phyloP scores from a whole-genome alignment of 2,329 filamentous ascomycete genomes.

The Colletotrichum cordylinicola region DNA sequence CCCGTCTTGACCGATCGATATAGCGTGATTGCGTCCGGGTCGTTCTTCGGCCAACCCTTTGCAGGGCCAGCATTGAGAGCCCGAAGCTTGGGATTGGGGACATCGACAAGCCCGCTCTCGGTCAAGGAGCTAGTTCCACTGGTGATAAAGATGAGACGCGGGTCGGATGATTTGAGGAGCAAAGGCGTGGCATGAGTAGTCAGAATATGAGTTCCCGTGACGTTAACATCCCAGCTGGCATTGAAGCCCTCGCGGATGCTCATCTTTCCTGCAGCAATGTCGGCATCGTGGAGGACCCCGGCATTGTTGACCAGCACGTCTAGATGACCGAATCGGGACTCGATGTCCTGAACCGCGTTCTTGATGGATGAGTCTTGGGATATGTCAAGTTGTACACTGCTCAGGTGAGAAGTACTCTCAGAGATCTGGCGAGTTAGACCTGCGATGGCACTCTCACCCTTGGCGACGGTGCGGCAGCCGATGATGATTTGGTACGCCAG shows the following conservation, averaged over 20 bases:
- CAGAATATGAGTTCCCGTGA: not conserved
- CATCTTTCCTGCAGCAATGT: not conserved
- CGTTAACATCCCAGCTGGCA: not conserved
- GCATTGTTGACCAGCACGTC: conserved; percentile 65
- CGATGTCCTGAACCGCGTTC: conserved; percentile 47
- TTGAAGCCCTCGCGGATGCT: not conserved
- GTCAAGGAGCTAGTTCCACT: not conserved
- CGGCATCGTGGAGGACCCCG: conserved; percentile 31
- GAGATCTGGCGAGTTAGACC: not conserved
- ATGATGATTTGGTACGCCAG: conserved; percentile 28
- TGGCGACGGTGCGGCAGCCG: conserved; percentile 26
- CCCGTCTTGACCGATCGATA: not conserved
- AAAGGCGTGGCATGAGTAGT: not conserved
- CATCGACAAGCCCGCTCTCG: not conserved
- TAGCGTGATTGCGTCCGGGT: not conserved
- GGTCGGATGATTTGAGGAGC: not conserved
- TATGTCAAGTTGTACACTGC: conserved; percentile 21
- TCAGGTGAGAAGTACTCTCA: not conserved
- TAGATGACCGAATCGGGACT: conserved; percentile 46
- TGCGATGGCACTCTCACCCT: conserved; percentile 24
- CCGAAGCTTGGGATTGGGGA: not conserved
- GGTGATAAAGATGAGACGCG: not conserved
- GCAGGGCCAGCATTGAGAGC: not conserved
- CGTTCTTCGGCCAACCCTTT: not conserved
- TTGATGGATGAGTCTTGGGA: conserved; percentile 35